Conservation (phyloP, 129 eudicot species). For the Centaurea solstitialis region DNA sequence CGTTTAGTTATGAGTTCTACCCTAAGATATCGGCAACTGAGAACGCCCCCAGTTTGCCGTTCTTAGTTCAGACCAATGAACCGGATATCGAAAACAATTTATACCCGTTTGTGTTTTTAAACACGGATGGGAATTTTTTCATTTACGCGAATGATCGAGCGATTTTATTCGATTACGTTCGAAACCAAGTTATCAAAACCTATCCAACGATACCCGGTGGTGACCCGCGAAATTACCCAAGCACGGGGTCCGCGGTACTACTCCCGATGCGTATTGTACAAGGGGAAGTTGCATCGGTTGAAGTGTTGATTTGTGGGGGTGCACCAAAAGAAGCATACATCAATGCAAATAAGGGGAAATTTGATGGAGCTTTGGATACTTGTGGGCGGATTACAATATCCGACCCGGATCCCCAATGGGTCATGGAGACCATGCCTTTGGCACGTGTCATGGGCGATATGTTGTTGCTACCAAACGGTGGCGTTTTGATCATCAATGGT, state of each 20-base stretch:
- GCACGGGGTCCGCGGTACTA: conserved; percentile 85
- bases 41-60: conserved; percentile 30
- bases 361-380: conserved; percentile 50
- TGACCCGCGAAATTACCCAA: conserved; percentile 85
- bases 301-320: conserved; percentile 79
- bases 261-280: conserved; percentile 59
- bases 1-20: conserved; percentile 68
- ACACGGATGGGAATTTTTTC: conserved; percentile 72
- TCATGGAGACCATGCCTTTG: conserved; percentile 73
- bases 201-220: conserved; percentile 75
- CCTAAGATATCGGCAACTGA: conserved; percentile 43
- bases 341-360: conserved; percentile 46
- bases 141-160: conserved; percentile 76
- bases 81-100: conserved; percentile 60
- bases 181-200: conserved; percentile 43
- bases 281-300: conserved; percentile 35
- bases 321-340: conserved; percentile 55
- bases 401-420: conserved; percentile 68
- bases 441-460: conserved; percentile 83
- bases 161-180: conserved; percentile 54
- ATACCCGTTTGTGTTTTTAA: conserved; percentile 77
- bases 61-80: conserved; percentile 60
- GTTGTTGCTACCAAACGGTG: conserved; percentile 61
- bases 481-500: conserved; percentile 66
- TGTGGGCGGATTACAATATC: conserved; percentile 63